Conservation (phyloP, 495 filamentous ascomycete species). For the Aspergillus bridgeri region DNA sequence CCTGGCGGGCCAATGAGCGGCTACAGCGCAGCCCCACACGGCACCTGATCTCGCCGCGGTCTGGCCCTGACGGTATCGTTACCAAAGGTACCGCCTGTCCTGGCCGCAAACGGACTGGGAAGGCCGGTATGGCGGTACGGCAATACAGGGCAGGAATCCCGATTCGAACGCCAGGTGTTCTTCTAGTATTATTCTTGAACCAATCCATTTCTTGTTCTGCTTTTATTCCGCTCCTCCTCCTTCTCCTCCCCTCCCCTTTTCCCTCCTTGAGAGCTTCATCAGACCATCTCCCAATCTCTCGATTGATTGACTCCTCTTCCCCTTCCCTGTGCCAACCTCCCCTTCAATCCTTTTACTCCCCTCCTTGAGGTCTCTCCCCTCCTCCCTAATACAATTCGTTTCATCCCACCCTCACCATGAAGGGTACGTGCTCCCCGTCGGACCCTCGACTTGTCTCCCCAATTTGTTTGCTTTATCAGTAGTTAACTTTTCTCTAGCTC, state of each 20-base stretch:
- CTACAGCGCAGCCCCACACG: no score
- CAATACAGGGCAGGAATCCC: no score
- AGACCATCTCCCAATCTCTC: not conserved
- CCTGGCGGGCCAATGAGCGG: no score
- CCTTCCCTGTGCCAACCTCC: not conserved
- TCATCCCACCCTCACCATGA: slow-evolving; percentile 16
- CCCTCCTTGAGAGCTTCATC: slow-evolving; percentile 5
- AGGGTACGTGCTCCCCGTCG: slow-evolving; percentile 14
- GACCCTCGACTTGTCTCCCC: not conserved
- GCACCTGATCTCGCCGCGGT: no score
- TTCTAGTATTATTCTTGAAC: slow-evolving; percentile 13
- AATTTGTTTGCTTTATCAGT: slow-evolving; percentile 9
- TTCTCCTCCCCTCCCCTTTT: slow-evolving; percentile 25
- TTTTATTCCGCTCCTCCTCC: slow-evolving; percentile 14
- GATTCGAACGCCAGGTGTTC: slow-evolving; percentile 28
- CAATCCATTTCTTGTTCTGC: slow-evolving; percentile 9
- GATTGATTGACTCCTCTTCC: slow-evolving; percentile 6
- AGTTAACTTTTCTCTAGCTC: slow-evolving; percentile 57
- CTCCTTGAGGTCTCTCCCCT: no score
- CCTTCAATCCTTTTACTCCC: not conserved
- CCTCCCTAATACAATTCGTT: slow-evolving; percentile 12
- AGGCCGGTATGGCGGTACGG: not conserved
- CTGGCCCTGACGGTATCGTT: not conserved
- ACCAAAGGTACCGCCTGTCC: not conserved
- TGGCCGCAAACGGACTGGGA: slow-evolving; percentile 7